Conservation (phyloP, 2,329 filamentous ascomycete species). For the Neonectria coccinea region DNA sequence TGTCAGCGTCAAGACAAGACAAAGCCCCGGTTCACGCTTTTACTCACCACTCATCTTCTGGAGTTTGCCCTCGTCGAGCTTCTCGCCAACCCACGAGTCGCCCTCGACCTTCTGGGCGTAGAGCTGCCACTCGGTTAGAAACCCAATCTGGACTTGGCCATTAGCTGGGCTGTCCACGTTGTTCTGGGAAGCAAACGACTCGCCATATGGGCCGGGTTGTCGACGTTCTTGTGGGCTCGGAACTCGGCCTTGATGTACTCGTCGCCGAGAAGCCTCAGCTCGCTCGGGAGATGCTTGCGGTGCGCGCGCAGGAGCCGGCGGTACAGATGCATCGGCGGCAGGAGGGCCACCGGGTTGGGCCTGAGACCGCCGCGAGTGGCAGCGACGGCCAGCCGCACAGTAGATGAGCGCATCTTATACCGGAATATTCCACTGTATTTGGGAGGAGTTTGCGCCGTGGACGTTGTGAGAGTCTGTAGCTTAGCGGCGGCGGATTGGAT, state of each 20-base stretch:
- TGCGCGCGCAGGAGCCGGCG: slow-evolving; percentile 88
- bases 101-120: slow-evolving; percentile 95
- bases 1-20: slow-evolving; percentile 17
- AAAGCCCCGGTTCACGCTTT: background rate
- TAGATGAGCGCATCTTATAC: slow-evolving; percentile 45
- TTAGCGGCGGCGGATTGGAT: slow-evolving; percentile 1
- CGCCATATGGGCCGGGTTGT: slow-evolving; percentile 94
- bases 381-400: slow-evolving; percentile 53
- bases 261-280: slow-evolving; percentile 87
- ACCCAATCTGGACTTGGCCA: slow-evolving; percentile 76
- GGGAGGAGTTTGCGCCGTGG: background rate
- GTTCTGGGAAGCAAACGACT: slow-evolving; percentile 45
- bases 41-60: slow-evolving; percentile 91
- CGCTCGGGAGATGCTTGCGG: slow-evolving; percentile 77
- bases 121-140: slow-evolving; percentile 94
- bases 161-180: slow-evolving; percentile 24
- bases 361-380: slow-evolving; percentile 49
- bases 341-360: slow-evolving; percentile 70
- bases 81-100: slow-evolving; percentile 84
- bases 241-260: slow-evolving; percentile 96
- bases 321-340: slow-evolving; percentile 91
- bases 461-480: background rate
- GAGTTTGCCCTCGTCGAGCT: slow-evolving; percentile 84
- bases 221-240: slow-evolving; percentile 81
- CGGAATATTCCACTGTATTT: background rate